Base-by-base conservation (phyloP, 345 rosid species). In the Orychophragmus violaceus region DNA sequence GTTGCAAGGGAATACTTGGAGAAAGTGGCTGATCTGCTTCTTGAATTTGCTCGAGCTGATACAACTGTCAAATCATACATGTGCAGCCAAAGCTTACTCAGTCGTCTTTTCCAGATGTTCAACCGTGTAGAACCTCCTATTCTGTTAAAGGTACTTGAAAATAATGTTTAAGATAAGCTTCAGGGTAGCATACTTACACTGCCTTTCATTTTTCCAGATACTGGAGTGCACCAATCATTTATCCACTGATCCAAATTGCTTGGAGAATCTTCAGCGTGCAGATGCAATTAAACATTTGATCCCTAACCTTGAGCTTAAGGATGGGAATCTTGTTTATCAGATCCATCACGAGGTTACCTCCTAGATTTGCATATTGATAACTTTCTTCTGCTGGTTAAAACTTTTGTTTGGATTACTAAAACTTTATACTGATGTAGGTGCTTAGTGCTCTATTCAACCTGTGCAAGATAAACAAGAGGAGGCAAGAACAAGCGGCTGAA, bases 401-500 rank as follows among this genome's bases (percentile, higher is more conserved):
- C 42, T 36, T 36, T 36, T 36, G 42, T 36, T 3, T 56, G 53
- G 12, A 35, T 27, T 55, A 8, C 5, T 30, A n/a, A 55, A n/a
- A 50, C 30, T 35, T 60, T 55, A 4, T 28, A 22, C 33, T 62
- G 60, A 42, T 81, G 81, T 66, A 94, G 99, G 99, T 95, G 39
- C 99, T 95, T 78, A 79, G 84, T 82, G 87, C 99, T 5, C 83
- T 95, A 21, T 91, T 95, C 85, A 95, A 91, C 72, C 86, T 95
- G 54, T 95, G 97, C 89, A 95, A 95, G 84, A 95, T 95, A 82
- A 95, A 95, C 80, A 91, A 91, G 83, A 87, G 97, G 84, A 85
- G 97, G 63, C 99, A 95, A 78, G 99, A 95, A 76, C 97, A 91
- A 80, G 99, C 99, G 5, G 97, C 99, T 50, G 99, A 95, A 83